Base-by-base conservation (phyloP, 2,329 filamentous ascomycete genomes). In the Phialophora expanda region DNA sequence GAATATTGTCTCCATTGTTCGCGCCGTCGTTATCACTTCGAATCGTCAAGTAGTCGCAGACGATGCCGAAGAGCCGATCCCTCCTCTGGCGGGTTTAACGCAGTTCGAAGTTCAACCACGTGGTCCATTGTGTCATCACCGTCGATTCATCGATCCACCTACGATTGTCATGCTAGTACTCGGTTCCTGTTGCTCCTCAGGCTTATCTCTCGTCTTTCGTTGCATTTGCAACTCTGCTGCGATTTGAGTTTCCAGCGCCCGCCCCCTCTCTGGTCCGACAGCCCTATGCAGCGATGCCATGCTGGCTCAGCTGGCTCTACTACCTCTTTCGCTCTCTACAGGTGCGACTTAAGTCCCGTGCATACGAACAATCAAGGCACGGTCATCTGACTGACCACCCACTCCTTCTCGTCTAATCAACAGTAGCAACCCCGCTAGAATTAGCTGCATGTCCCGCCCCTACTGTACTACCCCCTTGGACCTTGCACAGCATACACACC, bases 381-480 rank as follows among this genome's bases (percentile, higher is more conserved):
- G 4, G 28, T 34, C 53, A 34, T 56, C 26, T 34, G 38, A 41
- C 55, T 6, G 5, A 24, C 22, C 17, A 8, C 24, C 32, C 34
- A 22, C 5, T 24, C 34, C 55, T 44, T n/a, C 20, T 5, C 41
- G 20, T n/a, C 48, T 26, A 7, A 14, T 53, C 12, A 11, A 12
- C 22, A 4, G 20, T 26, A 51, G 9, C 48, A 24, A 53, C n/a
- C 56, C 24, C 56, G 11, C 56, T 58, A 58, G 44, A 58, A 46
- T 58, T 58, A 58, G 56, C 44, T 46, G 56, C 56, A 48, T 38
- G 14, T 48, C 5, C 55, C 55, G 17, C 38, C 17, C 38, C 14
- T 17, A n/a, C 38, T 14, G 34, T 38, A 17, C 38, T 11, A 9
- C 8, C 22, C 20, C 55, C 55, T 8, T 14, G 32, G 26, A 8